A percentile compares a stretch with the other conserved stretches of the same genome.
These are phyloP conservation scores for Olyra latifolia DNA, from an alignment of 176 grass and related monocot genomes.

Conservation along the genomic window DNA sequence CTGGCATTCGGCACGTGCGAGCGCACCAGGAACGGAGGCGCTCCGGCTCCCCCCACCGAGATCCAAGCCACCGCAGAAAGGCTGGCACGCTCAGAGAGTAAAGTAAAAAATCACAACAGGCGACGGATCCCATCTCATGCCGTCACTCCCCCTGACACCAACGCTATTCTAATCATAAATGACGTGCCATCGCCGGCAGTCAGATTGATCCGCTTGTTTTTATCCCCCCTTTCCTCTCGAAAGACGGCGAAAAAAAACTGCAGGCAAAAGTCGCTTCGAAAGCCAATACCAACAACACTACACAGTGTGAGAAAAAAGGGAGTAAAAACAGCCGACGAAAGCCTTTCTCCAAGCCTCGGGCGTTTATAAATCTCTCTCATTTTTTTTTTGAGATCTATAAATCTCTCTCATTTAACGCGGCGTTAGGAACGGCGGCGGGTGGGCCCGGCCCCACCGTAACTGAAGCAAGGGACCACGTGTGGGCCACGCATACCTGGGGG, in stretches of 20 bases:
- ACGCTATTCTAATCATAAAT: slow-evolving; percentile 19
- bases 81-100: background rate
- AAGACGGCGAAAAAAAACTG: background rate
- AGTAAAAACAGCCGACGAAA: slow-evolving; percentile 14
- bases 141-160: slow-evolving; percentile 31
- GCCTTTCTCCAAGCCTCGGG: background rate
- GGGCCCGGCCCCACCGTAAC: background rate
- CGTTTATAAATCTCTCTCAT: slow-evolving; percentile 25
- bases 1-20: slow-evolving; percentile 30
- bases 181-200: background rate
- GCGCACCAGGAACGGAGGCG: slow-evolving; percentile 7
- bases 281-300: no score
- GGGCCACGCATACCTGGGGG: background rate
- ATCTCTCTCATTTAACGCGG: slow-evolving; percentile 23
- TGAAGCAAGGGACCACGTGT: background rate
- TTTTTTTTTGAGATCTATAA: no score
- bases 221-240: background rate
- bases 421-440: background rate
- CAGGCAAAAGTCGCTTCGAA: background rate
- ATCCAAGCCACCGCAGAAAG: slow-evolving; percentile 22
- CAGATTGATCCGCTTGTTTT: slow-evolving; percentile 3
- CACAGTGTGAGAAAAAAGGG: background rate
- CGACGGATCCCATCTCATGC: slow-evolving; percentile 15
- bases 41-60: background rate
- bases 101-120: background rate